Percentiles rank a stretch among this genome's conserved stretches.
These are phyloP conservation scores for Eimeria acervulina DNA, from an alignment of 169 alveolate genomes.

Conservation along the genomic window DNA sequence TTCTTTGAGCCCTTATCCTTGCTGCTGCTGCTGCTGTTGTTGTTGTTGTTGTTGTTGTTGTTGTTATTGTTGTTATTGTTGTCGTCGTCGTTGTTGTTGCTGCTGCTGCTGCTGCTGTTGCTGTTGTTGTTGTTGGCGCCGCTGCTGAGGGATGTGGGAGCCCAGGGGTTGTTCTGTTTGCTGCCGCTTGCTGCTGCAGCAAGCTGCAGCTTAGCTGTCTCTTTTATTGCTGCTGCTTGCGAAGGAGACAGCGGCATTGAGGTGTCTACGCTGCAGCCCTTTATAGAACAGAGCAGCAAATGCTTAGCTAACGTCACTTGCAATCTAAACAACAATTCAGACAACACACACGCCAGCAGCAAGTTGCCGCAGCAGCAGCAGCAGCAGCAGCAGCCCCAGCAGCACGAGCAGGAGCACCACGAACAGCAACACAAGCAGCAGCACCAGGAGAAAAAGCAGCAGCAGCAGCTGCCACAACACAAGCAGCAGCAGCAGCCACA, in stretches of 20 bases:
- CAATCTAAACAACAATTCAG: neutral
- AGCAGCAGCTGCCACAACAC: no score
- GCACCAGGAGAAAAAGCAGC: neutral
- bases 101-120: conserved; percentile 52
- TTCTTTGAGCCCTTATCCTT: neutral
- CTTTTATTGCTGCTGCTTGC: no score
- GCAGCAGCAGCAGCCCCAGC: no score
- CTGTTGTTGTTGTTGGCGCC: conserved; percentile 16
- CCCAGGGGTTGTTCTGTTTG: neutral
- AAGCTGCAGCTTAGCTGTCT: neutral
- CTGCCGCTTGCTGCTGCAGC: conserved; percentile 34
- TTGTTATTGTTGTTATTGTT: neutral
- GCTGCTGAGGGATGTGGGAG: neutral
- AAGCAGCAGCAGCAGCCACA: neutral
- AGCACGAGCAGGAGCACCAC: no score
- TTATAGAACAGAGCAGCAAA: neutral
- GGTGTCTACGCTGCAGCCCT: conserved; percentile 54
- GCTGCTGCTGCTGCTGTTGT: conserved; percentile 28
- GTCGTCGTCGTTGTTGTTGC: neutral
- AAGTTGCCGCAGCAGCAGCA: no score
- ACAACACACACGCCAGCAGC: neutral
- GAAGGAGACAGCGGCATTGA: neutral
- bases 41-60: conserved; percentile 22
- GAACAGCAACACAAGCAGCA: neutral
- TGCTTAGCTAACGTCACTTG: conserved; percentile 43